Percentiles rank a stretch among this genome's conserved stretches.
phyloP scores from a whole-genome alignment of 495 filamentous ascomycete genomes.

The Penicillium macrosclerotiorum region DNA sequence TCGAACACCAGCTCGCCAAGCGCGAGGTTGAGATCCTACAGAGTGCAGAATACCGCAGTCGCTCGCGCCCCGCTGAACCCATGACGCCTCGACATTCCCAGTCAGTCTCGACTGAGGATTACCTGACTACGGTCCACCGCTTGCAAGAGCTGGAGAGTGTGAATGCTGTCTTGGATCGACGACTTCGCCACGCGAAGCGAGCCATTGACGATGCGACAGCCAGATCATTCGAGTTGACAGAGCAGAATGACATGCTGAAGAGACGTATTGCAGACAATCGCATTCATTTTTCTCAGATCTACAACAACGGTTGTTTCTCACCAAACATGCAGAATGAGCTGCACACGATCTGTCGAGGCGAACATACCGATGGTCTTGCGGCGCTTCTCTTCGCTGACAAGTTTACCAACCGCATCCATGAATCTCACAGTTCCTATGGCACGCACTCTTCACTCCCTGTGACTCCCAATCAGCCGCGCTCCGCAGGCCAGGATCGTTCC shows the following conservation, averaged over 20 bases:
- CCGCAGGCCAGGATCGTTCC: constrained; percentile 42
- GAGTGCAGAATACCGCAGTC: constrained; percentile 46
- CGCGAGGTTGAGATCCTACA: constrained; percentile 87
- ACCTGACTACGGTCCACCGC: constrained; percentile 44
- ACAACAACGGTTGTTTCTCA: constrained; percentile 52
- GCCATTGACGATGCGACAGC: constrained; percentile 68
- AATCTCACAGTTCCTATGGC: constrained; percentile 17
- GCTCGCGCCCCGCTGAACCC: constrained; percentile 35
- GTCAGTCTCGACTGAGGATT: constrained; percentile 34
- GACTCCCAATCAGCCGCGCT: constrained; percentile 58
- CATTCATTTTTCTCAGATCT: constrained; percentile 71
- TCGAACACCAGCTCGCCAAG: constrained; percentile 90
- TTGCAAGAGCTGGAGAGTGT: constrained; percentile 62
- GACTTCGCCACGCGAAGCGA: constrained; percentile 70
- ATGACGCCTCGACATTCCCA: constrained; percentile 27
- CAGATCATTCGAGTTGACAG: constrained; percentile 45
- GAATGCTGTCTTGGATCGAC: constrained; percentile 59
- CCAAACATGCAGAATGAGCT: constrained; percentile 43
- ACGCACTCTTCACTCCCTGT: constrained; percentile 69
- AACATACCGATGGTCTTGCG: constrained; percentile 62
- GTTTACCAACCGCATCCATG: constrained; percentile 59
- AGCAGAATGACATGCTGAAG: constrained; percentile 73
- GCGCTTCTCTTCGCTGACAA: constrained; percentile 71
- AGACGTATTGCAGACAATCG: constrained; percentile 85
- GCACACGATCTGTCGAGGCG: constrained; percentile 41